Conservation (phyloP, 2,329 filamentous ascomycete species). For the Mariannaea sp. region DNA sequence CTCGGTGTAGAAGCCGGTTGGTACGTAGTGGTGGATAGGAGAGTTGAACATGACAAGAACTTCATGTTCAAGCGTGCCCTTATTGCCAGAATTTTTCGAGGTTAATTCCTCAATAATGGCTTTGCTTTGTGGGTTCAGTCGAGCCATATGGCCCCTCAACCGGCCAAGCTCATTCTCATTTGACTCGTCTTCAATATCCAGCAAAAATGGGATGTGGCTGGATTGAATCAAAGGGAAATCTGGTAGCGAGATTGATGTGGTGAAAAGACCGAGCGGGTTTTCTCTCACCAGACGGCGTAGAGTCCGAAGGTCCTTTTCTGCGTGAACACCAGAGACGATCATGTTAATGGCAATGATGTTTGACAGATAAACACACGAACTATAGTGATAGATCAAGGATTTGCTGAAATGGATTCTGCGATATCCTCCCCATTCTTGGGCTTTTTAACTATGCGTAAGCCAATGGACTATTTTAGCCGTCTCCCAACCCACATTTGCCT, state of each 20-base stretch:
- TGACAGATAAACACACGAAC: no score
- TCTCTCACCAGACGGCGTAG: constrained; percentile 63
- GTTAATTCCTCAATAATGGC: constrained; percentile 55
- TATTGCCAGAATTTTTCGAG: constrained; percentile 10
- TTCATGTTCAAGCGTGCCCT: constrained; percentile 53
- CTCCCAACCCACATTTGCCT: no score
- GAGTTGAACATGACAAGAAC: constrained; percentile 67
- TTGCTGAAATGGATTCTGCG: no score
- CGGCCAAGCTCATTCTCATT: constrained; percentile 47
- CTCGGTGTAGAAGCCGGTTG: constrained; percentile 68
- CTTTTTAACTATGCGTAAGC: no score
- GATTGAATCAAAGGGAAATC: constrained; percentile 57
- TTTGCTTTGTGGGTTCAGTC: constrained; percentile 67
- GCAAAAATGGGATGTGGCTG: constrained; percentile 64
- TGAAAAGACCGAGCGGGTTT: constrained; percentile 66
- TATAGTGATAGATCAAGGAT: no score
- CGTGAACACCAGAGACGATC: constrained; percentile 61
- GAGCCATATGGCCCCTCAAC: constrained; percentile 66
- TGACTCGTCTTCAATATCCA: constrained; percentile 53
- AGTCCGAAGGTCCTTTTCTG: constrained; percentile 52
- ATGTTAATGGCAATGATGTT: constrained; percentile 47
- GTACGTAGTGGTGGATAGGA: constrained; percentile 65
- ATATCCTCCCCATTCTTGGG: no score
- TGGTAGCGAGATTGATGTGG: constrained; percentile 61
- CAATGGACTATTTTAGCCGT: no score